Evolutionary conservation across 2,329 filamentous ascomycete species (phyloP), one percentile per base, ranked within the genome.

Genomic region (Coniella vitis): DNA sequence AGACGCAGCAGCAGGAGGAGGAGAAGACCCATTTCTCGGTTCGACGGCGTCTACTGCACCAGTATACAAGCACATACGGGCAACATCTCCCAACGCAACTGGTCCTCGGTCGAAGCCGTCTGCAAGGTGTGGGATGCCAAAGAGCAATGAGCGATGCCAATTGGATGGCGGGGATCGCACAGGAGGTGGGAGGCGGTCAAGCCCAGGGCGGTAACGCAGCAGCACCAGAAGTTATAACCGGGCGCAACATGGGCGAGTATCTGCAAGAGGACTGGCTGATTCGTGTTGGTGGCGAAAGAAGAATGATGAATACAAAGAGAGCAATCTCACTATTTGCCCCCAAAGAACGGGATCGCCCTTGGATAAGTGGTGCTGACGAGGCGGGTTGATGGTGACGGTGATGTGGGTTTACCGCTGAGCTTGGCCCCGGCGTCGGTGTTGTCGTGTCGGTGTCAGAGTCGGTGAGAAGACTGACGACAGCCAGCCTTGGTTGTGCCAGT

Each of bases 371-470:
- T 29, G 25, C 25, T 29, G 25, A 29, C 10, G 25, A 29, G 10
- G 25, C 25, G 25, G 25, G 10, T 29, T 29, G 25, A 29, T 10
- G 25, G 21, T 17, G 37, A 39, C 42, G 17, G 19, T 12, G 17
- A 41, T 44, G 25, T 45, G 20, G 35, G 36, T 45, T 45, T 39
- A 17, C 32, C 16, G 14, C 14, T 12, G 45, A 22, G 10, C 39
- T 48, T 37, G 37, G 42, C 17, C 14, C 14, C 29, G 38, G 38
- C 31, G 14, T n/a, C 22, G 38, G 29, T 29, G 13, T 20, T 16
- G 40, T 42, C 40, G 29, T 14, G 12, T 14, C n/a, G 34, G 51
- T 53, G 51, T 50, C 36, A 53, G 41, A 38, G 42, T 41, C 40
- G 47, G 20, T 50, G 38, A 35, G 29, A 21, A 22, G 14, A 37